Base-by-base conservation (phyloP, 2,329 filamentous ascomycete genomes). In the Paramyrothecium sp. region DNA sequence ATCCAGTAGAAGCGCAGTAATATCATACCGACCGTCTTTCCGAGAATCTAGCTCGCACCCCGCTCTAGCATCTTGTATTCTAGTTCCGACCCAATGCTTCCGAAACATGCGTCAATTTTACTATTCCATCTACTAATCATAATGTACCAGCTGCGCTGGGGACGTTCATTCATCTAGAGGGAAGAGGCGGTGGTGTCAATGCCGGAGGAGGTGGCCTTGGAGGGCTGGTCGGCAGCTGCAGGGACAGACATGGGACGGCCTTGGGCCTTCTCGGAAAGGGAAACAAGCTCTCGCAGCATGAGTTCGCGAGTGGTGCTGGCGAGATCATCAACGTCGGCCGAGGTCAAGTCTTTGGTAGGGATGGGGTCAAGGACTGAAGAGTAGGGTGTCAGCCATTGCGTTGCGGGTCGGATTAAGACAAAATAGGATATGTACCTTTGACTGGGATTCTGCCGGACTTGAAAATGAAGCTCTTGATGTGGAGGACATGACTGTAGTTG, bases 261-360 rank as follows among this genome's bases (percentile, higher is more conserved):
- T 50, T 78, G 78, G 21, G 74, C 79, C 68, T 80, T 79, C 51
- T 77, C 78, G 11, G 85, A 83, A 21, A 89, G 73, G 33, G 69
- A 67, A 19, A 85, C 61, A 47, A 89, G 75, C 67, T 89, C 89
- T 62, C 82, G 81, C 61, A 93, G 81, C 92, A 97, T 96, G 54
- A 86, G 73, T 20, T 92, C 88, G 56, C 88, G 83, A 2, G 89
- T 91, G 55, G 81, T 82, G 56, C 81, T 79, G 53, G 88, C 82
- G 49, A 97, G 78, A 58, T 84, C 82, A 63, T 95, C 89, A 54
- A 97, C 91, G 71, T 97, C 92, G 54, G 87, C 86, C 22, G 89
- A 60, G 19, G 85, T 90, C 62, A 96, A 81, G 54, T 85, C 86
- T 62, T 84, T 81, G 12, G 92, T 97, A 52, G 86, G 80, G 60